These are phyloP conservation scores for Aspergillus felis DNA, from an alignment of 2,329 filamentous ascomycete species.

Conservation along the genomic window DNA sequence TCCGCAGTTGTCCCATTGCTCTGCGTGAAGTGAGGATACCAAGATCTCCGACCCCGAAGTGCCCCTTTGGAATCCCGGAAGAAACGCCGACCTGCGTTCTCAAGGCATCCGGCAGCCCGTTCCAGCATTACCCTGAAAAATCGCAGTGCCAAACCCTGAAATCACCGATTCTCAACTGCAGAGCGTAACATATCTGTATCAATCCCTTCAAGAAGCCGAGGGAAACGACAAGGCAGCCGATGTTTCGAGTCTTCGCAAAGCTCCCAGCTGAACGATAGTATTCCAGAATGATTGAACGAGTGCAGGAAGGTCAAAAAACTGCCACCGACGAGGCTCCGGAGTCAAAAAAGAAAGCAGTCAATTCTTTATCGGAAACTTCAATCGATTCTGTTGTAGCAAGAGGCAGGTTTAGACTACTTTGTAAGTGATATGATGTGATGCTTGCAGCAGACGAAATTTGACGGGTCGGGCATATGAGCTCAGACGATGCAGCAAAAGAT, in stretches of 20 bases:
- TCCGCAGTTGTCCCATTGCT: constrained; percentile 27
- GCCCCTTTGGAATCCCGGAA: constrained; percentile 38
- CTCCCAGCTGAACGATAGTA: constrained; percentile 3
- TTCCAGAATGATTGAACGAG: constrained; percentile 5
- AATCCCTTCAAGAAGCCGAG: background rate
- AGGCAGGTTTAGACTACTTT: background rate
- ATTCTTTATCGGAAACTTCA: background rate
- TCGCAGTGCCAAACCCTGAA: constrained; percentile 24
- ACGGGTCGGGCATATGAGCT: constrained; percentile 14
- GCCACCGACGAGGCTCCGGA: background rate
- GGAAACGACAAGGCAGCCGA: constrained; percentile 1
- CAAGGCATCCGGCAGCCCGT: constrained; percentile 48
- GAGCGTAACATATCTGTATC: constrained; percentile 27
- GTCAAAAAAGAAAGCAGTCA: background rate
- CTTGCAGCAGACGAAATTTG: constrained; percentile 15
- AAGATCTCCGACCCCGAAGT: constrained; percentile 33
- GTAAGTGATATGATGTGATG: constrained; percentile 1
- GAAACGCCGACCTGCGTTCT: constrained; percentile 47
- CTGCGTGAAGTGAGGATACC: constrained; percentile 36
- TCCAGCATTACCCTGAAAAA: constrained; percentile 47
- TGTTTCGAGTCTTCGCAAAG: background rate
- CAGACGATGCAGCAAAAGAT: constrained; percentile 23
- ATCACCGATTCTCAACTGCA: constrained; percentile 19
- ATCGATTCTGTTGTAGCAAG: background rate
- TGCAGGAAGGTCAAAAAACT: constrained; percentile 8